Base-by-base conservation (phyloP, 306 rosid genomes). In the Senna tora region DNA sequence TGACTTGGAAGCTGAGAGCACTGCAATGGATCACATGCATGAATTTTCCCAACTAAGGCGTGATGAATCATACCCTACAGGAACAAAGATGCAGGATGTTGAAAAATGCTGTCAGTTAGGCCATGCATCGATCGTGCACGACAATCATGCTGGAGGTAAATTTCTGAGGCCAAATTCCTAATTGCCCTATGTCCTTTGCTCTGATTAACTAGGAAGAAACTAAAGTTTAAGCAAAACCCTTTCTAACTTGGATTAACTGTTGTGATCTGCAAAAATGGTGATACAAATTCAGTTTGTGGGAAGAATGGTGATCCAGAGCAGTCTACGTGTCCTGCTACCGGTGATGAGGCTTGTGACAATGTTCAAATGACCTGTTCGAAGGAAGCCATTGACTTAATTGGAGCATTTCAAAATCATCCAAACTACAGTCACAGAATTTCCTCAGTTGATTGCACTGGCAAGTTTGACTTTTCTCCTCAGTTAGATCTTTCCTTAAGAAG, bases 401-500 rank as follows among this genome's bases (percentile, higher is more conserved):
- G 90, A 80, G 81, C 85, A 75, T 84, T 78, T 76, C 77, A 45
- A 61, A 79, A 75, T 32, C 77, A 75, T 76, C 85, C 84, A 45
- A 77, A 76, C 64, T 67, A 77, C 86, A 55, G 71, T 72, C 75
- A 63, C 30, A 80, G 57, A 75, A 87, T 49, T 62, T 74, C 88
- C 61, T 81, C 87, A 45, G 80, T 83, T 62, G 66, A 86, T 77
- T 85, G 83, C 78, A 77, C 80, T 21, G 80, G 82, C 66, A 84
- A 77, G 69, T 84, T 79, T 66, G 84, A 85, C 57, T 66, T 67
- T 78, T 79, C 82, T 79, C 90, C 92, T 8, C 89, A 82, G 15
- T 79, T 95, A 82, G 93, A 95, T 84, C 97, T 95, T 72, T 88
- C 99, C 72, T 85, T 95, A 34, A 88, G 87, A 90, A 77, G 97